Conservation (phyloP, 148 eudicot genomes). For the Cornus kousa region DNA sequence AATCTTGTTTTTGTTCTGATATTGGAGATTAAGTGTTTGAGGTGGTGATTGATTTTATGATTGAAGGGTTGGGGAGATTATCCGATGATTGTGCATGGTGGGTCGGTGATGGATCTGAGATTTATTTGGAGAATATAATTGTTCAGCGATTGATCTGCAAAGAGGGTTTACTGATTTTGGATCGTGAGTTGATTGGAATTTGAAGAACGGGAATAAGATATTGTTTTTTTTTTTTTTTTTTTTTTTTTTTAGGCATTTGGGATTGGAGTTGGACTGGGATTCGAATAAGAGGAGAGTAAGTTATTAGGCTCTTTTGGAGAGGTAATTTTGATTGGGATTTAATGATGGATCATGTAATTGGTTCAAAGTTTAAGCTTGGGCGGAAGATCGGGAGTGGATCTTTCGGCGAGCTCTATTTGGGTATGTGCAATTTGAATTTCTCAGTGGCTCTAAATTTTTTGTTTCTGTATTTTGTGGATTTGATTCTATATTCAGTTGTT, state of each 20-base stretch:
- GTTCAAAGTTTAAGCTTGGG: constrained; percentile 79
- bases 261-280: not conserved
- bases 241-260: not conserved
- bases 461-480: not conserved
- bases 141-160: not conserved
- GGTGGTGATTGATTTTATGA: not conserved
- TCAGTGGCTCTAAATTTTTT: not conserved
- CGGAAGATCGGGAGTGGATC: constrained; percentile 83
- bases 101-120: constrained; percentile 6
- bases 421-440: constrained; percentile 26
- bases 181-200: not conserved
- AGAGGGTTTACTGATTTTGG: not conserved
- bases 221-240: not conserved
- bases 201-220: not conserved
- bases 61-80: not conserved
- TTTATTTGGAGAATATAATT: not conserved
- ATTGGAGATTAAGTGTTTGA: not conserved
- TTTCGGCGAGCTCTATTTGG: constrained; percentile 75
- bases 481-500: not conserved
- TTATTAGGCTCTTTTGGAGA: not conserved
- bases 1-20: not conserved
- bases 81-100: too few relatives aligned
- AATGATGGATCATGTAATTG: constrained; percentile 62
- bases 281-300: not conserved
- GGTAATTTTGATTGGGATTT: not conserved